phyloP scores from a whole-genome alignment of 495 filamentous ascomycete genomes.

The Sordaria brevicollis region DNA sequence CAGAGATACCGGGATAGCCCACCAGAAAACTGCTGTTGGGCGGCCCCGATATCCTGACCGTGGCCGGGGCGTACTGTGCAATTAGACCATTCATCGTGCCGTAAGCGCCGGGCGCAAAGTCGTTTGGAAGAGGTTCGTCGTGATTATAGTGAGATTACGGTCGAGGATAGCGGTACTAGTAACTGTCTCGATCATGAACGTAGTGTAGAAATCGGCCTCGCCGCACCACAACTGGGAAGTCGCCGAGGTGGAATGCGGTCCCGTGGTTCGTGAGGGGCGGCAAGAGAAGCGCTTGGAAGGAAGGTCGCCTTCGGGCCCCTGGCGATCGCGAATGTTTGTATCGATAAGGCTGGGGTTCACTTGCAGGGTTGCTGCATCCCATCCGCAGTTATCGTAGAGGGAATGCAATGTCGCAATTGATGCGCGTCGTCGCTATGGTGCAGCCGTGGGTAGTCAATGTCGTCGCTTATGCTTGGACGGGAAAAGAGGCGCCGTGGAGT shows the following conservation, averaged over 20 bases:
- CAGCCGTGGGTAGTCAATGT: neutral
- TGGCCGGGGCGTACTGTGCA: slow-evolving; percentile 43
- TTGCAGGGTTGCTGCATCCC: neutral
- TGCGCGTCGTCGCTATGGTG: neutral
- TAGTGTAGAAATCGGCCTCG: slow-evolving; percentile 11
- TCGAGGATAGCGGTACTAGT: slow-evolving; percentile 7
- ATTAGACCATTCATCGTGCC: slow-evolving; percentile 20
- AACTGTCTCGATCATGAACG: slow-evolving; percentile 17
- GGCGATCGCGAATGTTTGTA: slow-evolving; percentile 10
- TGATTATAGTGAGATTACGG: slow-evolving; percentile 2
- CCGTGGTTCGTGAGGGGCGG: slow-evolving; percentile 8
- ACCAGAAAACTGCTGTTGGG: slow-evolving; percentile 95
- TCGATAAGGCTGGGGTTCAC: slow-evolving; percentile 15
- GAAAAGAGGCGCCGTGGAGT: neutral
- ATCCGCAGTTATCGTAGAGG: neutral
- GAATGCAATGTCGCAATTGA: neutral
- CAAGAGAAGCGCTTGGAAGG: neutral
- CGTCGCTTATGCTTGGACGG: neutral
- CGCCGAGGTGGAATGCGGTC: neutral
- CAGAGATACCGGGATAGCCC: slow-evolving; percentile 95
- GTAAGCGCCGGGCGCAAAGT: slow-evolving; percentile 8
- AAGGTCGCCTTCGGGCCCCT: neutral
- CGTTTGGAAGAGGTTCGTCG: neutral
- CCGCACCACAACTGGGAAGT: slow-evolving; percentile 7
- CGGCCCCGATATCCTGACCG: slow-evolving; percentile 93